These are phyloP conservation scores for Byssochlamys sp. DNA, from an alignment of 2,329 filamentous ascomycete genomes.

Conservation along the genomic window DNA sequence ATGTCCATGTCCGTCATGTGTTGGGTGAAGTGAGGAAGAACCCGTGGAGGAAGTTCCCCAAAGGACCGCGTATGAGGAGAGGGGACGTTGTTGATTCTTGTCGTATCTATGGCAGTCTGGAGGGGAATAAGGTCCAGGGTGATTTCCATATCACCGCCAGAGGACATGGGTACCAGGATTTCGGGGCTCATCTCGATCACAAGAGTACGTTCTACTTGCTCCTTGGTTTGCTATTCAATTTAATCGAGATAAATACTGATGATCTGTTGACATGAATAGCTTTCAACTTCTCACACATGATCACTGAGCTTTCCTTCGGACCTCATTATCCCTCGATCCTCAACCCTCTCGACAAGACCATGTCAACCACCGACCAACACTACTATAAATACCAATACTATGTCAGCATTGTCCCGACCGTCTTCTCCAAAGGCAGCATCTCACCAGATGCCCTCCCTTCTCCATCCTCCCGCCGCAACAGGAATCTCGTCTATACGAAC, in stretches of 20 bases:
- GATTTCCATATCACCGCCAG: conserved; percentile 96
- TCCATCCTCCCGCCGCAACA: conserved; percentile 16
- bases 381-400: conserved; percentile 99
- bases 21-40: conserved; percentile 62
- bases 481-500: conserved; percentile 73
- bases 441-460: not conserved
- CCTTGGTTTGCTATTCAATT: not conserved
- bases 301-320: conserved; percentile 92
- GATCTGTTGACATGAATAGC: conserved; percentile 37
- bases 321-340: conserved; percentile 89
- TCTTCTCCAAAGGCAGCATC: conserved; percentile 59
- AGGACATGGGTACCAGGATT: conserved; percentile 86
- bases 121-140: conserved; percentile 92
- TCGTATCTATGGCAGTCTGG: conserved; percentile 77
- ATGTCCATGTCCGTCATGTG: conserved; percentile 88
- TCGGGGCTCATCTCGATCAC: conserved; percentile 73
- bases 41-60: conserved; percentile 55
- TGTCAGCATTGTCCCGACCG: conserved; percentile 83
- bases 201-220: conserved; percentile 45
- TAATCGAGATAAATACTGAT: conserved; percentile 1
- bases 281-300: conserved; percentile 96
- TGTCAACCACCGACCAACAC: conserved; percentile 62
- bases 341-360: conserved; percentile 88
- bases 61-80: conserved; percentile 59
- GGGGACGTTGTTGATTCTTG: conserved; percentile 61